Evolutionary conservation across 1,139 yeast genomes (phyloP).

Genomic region (Hyphopichia khmerensis): DNA sequence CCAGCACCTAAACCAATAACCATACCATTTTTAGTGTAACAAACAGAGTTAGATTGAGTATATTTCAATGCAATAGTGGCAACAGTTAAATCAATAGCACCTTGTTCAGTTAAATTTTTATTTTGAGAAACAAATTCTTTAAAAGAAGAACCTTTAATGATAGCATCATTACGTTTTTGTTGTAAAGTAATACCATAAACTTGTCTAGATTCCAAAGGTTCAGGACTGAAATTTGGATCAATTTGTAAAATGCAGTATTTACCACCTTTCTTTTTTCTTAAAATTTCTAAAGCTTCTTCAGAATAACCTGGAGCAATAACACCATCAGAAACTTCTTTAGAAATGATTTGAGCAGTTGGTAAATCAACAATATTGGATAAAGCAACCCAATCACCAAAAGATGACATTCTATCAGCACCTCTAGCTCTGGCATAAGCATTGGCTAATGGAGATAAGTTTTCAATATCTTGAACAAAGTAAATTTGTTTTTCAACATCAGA

Average conservation of each 20-base stretch:
- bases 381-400: conserved; percentile 98
- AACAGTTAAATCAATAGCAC: conserved; percentile 86
- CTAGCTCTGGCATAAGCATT: conserved; percentile 98
- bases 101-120: conserved; percentile 87
- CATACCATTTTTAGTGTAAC: conserved; percentile 99
- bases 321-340: conserved; percentile 97
- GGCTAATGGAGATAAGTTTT: conserved; percentile 93
- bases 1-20: conserved; percentile 99
- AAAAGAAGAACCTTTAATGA: conserved; percentile 81
- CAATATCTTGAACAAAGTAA: conserved; percentile 92
- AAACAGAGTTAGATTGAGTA: conserved; percentile 97
- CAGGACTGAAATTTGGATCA: conserved; percentile 92
- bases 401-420: conserved; percentile 99
- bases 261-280: conserved; percentile 92
- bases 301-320: conserved; percentile 97
- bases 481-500: conserved; percentile 89
- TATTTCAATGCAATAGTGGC: conserved; percentile 96
- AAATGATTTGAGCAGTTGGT: conserved; percentile 94
- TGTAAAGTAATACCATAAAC: conserved; percentile 93
- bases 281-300: conserved; percentile 85
- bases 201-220: conserved; percentile 80
- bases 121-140: conserved; percentile 87
- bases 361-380: conserved; percentile 92
- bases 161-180: conserved; percentile 97
- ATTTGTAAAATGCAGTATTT: conserved; percentile 95